Evolutionary conservation across 148 eudicot species (phyloP).

Genomic region (Rhododendron molle): DNA sequence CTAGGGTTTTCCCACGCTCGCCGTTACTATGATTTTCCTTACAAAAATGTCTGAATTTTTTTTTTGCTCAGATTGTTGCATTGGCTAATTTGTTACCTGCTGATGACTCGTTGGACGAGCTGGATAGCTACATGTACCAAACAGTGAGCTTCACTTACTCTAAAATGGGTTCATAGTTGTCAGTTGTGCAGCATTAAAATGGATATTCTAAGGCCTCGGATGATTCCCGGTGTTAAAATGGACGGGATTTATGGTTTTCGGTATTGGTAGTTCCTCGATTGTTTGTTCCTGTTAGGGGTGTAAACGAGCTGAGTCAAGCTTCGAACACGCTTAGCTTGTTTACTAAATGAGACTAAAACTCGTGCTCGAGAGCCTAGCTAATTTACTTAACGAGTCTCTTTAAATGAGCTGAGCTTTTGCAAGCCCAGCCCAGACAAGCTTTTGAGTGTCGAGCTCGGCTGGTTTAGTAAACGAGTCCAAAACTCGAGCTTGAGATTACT

Average conservation of each 20-base stretch:
- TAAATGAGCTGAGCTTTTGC: no score
- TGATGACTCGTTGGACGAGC: slow-evolving; percentile 87
- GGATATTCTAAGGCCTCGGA: background rate
- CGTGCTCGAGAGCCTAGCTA: background rate
- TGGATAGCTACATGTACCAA: slow-evolving; percentile 99
- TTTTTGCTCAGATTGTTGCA: slow-evolving; percentile 66
- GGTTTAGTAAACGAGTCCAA: no score
- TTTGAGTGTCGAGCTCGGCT: no score
- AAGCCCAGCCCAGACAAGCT: no score
- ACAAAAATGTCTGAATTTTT: background rate
- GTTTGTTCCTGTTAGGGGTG: background rate
- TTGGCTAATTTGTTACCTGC: slow-evolving; percentile 90
- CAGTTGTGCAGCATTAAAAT: background rate
- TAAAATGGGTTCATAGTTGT: background rate
- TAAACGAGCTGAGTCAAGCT: background rate
- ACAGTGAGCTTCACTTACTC: slow-evolving; percentile 50
- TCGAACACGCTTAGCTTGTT: background rate
- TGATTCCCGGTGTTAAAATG: no score
- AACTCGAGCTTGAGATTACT: no score
- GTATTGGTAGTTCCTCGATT: no score
- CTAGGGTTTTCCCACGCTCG: background rate
- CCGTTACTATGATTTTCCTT: background rate
- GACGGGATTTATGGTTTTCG: background rate
- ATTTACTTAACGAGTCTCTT: no score
- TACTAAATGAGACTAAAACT: background rate